Base-by-base conservation (phyloP, 441 rosid species). In the Euphorbia schlechtendalii region DNA sequence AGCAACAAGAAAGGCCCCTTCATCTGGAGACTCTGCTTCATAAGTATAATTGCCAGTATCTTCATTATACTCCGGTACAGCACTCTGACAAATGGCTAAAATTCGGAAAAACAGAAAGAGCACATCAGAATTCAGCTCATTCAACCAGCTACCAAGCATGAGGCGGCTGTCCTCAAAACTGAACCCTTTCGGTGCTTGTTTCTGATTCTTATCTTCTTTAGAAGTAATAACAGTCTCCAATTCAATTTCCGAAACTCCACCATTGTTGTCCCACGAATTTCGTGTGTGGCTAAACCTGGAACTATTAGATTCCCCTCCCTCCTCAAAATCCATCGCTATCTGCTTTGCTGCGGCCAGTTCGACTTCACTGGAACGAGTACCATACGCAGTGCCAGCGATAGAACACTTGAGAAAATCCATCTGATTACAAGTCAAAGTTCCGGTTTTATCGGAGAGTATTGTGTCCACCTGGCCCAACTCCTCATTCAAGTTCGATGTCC, bases 11-110 rank as follows among this genome's bases (percentile, higher is more conserved):
- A 93, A 90, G 54, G 97, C 86, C 59, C 81, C 93, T 77, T 93
- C 98, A 70, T 93, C 98, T 5, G 98, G 98, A 27, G 98, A 93
- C 81, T 93, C 98, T 49, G 97, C 96, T 82, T 93, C 98, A 56
- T 90, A 93, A 2, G 88, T 80, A 67, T 74, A 70, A 70, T 18
- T 74, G 28, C 97, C 94, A 43, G 89, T 88, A 70, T 83, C 95
- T 77, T 85, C 93, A 61, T 86, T 86, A 53, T 70, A 70, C 81
- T 93, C 98, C 10, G 98, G 98, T 58, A 93, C 89, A 38, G 98
- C 98, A 36, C 97, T 79, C 72, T 93, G 98, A 75, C 98, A 93
- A 59, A 88, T 62, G 61, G 98, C 90, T 74, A 93, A 75, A 76
- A 88, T 79, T 65, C 83, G 87, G 64, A 90, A 90, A 74, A 93